These are phyloP conservation scores for Leccinum pachyderme DNA, from an alignment of 1,284 basidiomycete species.

Conservation along the genomic window DNA sequence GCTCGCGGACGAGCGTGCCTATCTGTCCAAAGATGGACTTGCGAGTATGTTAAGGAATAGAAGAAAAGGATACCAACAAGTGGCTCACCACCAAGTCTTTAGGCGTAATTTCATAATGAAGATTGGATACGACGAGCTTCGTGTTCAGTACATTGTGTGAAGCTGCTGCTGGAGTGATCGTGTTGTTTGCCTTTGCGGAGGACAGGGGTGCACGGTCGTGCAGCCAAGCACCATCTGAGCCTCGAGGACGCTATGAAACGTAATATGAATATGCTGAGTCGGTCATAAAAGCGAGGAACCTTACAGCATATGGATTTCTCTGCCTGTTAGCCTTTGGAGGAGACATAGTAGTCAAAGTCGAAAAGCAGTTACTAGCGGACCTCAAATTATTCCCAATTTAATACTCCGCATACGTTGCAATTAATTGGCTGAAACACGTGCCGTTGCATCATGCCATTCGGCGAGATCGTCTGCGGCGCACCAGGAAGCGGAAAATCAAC, in stretches of 20 bases:
- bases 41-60: conserved; percentile 4
- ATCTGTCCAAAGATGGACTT: conserved; percentile 91
- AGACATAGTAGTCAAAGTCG: conserved; percentile 17
- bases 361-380: conserved; percentile 10
- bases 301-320: conserved; percentile 31
- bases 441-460: conserved; percentile 72
- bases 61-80: background rate
- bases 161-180: conserved; percentile 26
- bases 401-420: conserved; percentile 11
- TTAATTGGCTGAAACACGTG: no score
- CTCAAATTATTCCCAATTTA: background rate
- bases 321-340: conserved; percentile 24
- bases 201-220: conserved; percentile 66
- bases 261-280: background rate
- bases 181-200: conserved; percentile 30
- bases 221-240: conserved; percentile 61
- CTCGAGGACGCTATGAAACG: conserved; percentile 30
- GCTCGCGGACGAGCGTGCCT: conserved; percentile 89
- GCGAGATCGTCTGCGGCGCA: conserved; percentile 87
- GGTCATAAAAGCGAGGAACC: background rate
- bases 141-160: conserved; percentile 42
- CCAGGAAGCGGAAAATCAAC: conserved; percentile 95
- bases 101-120: conserved; percentile 92
- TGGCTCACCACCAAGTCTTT: conserved; percentile 80
- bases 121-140: conserved; percentile 79